Percentiles rank a stretch among this genome's conserved stretches.
phyloP scores from a whole-genome alignment of 2,329 filamentous ascomycete genomes.

The Dothideomycetidae sp. region DNA sequence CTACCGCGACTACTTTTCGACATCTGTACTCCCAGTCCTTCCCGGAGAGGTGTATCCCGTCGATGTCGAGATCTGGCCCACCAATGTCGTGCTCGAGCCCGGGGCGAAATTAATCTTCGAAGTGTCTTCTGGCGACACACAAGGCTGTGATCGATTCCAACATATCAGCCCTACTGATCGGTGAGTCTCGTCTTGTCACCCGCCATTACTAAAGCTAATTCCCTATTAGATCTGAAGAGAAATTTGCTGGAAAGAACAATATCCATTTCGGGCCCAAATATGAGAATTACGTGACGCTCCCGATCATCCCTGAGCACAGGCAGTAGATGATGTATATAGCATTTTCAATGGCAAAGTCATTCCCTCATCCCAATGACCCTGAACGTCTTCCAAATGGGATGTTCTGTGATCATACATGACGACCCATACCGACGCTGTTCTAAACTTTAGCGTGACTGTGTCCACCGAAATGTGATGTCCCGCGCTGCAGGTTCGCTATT shows the following conservation, averaged over 20 bases:
- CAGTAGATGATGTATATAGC: too few relatives aligned
- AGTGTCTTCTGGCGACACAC: slow-evolving; percentile 2
- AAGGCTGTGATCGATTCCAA: neutral
- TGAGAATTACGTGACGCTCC: slow-evolving; percentile 40
- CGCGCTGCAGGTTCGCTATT: too few relatives aligned
- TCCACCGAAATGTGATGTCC: too few relatives aligned
- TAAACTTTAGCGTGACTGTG: too few relatives aligned
- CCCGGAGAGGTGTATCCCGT: slow-evolving; percentile 40
- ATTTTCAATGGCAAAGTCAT: too few relatives aligned
- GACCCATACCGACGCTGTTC: too few relatives aligned
- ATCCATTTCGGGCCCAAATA: slow-evolving; percentile 37
- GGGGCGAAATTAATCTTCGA: slow-evolving; percentile 3
- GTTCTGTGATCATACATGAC: too few relatives aligned
- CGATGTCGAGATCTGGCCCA: slow-evolving; percentile 49
- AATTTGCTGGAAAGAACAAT: slow-evolving; percentile 37
- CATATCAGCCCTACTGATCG: neutral
- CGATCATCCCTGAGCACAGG: slow-evolving; percentile 35
- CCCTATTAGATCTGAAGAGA: slow-evolving; percentile 27
- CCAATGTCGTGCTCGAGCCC: slow-evolving; percentile 16
- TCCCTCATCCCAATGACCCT: too few relatives aligned
- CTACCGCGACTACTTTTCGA: slow-evolving; percentile 41
- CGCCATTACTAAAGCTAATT: too few relatives aligned
- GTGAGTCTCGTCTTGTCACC: too few relatives aligned
- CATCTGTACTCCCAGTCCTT: slow-evolving; percentile 38
- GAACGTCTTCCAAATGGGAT: too few relatives aligned